These are phyloP conservation scores for Saccharum hybrid DNA, from an alignment of 202 grass and related monocot genomes.

Conservation along the genomic window DNA sequence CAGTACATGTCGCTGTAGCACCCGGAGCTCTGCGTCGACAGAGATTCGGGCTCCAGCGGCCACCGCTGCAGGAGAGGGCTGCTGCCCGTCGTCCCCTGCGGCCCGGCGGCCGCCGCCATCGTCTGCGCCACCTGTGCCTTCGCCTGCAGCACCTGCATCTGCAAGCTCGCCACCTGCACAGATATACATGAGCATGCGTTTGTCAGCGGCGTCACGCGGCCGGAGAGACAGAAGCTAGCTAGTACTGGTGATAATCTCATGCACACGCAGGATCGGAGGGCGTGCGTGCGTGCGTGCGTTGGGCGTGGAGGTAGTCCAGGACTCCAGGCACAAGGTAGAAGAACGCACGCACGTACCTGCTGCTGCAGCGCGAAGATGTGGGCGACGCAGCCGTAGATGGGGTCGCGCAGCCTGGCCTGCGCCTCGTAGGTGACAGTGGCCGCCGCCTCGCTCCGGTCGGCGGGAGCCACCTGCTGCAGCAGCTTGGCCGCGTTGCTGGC, in stretches of 20 bases:
- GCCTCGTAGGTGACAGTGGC: constrained; percentile 86
- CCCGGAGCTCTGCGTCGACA: constrained; percentile 66
- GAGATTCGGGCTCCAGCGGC: constrained; percentile 52
- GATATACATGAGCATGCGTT: no score
- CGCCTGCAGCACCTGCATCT: constrained; percentile 64
- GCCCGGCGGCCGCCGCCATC: constrained; percentile 16
- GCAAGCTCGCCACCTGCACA: constrained; percentile 50
- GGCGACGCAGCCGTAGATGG: constrained; percentile 89
- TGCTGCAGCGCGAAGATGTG: constrained; percentile 94
- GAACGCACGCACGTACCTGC: constrained; percentile 43
- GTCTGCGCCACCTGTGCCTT: constrained; percentile 48
- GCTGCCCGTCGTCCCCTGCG: background rate
- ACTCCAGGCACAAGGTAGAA: no score
- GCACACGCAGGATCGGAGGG: background rate
- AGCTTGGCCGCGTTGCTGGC: constrained; percentile 96
- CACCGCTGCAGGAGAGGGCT: constrained; percentile 46
- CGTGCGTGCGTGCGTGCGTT: background rate
- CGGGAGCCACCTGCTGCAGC: constrained; percentile 65
- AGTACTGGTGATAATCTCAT: background rate
- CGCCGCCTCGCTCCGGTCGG: constrained; percentile 79
- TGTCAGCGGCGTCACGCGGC: background rate
- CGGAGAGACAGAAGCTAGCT: no score
- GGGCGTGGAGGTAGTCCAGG: no score
- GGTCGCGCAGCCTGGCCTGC: constrained; percentile 78
- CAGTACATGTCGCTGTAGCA: constrained; percentile 65